Conservation (phyloP, 768 basidiomycete genomes). For the Kwoniella heveanensis region DNA sequence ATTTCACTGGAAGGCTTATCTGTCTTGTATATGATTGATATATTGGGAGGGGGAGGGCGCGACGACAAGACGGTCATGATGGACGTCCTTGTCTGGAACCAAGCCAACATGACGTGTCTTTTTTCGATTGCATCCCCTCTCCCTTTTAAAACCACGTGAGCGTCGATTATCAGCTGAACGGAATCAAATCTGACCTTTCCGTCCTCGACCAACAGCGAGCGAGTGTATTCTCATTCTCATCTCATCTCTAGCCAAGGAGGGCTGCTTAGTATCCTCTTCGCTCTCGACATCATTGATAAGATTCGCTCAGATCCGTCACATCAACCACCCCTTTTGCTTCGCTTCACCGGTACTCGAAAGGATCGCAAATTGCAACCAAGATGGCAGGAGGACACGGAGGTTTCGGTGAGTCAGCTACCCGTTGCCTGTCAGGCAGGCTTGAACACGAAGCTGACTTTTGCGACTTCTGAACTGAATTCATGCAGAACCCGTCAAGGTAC, state of each 20-base stretch:
- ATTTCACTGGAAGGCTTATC: too few species aligned
- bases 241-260: too few species aligned
- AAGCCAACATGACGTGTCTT: constrained; percentile 13
- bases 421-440: background rate
- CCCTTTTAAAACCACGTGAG: background rate
- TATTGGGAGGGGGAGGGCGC: too few species aligned
- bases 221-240: constrained; percentile 13
- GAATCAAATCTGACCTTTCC: constrained; percentile 13
- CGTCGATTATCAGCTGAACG: background rate
- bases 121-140: too few species aligned
- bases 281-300: background rate
- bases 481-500: constrained; percentile 35
- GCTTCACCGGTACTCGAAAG: too few species aligned
- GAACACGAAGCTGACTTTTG: constrained; percentile 18
- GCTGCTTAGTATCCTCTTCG: too few species aligned
- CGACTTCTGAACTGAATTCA: too few species aligned
- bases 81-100: too few species aligned
- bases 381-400: constrained; percentile 71
- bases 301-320: background rate
- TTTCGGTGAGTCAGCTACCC: constrained; percentile 39
- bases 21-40: too few species aligned
- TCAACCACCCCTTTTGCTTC: too few species aligned
- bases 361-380: too few species aligned
- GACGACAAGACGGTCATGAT: too few species aligned
- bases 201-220: constrained; percentile 2